phyloP scores from a whole-genome alignment of 1,284 basidiomycete genomes.

The Cutaneotrichosporon dermatis region DNA sequence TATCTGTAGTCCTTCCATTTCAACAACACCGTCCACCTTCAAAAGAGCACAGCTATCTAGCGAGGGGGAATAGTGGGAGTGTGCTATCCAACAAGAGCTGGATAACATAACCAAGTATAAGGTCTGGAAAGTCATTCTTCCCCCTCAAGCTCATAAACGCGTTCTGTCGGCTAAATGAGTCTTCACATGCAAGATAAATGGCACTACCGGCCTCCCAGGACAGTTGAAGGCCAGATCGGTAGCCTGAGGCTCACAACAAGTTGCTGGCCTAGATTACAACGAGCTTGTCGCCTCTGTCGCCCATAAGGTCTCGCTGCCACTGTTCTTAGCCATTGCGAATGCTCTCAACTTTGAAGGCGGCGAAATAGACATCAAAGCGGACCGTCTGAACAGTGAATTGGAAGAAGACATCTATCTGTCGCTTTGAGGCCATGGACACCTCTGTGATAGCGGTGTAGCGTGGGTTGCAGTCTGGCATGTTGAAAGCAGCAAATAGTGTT shows the following conservation, averaged over 20 bases:
- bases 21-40: neutral
- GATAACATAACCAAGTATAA: slow-evolving; percentile 21
- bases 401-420: slow-evolving; percentile 21
- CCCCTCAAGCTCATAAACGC: neutral
- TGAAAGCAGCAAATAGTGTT: no score
- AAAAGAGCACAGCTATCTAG: neutral
- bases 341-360: slow-evolving; percentile 24
- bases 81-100: slow-evolving; percentile 19
- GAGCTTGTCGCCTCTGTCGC: slow-evolving; percentile 22
- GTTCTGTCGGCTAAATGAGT: slow-evolving; percentile 10
- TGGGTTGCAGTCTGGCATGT: no score
- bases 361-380: slow-evolving; percentile 28
- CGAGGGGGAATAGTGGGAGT: slow-evolving; percentile 14
- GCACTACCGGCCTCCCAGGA: slow-evolving; percentile 9
- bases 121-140: slow-evolving; percentile 14
- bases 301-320: slow-evolving; percentile 24
- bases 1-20: no score
- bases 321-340: slow-evolving; percentile 24
- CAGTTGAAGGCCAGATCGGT: slow-evolving; percentile 19
- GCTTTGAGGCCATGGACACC: slow-evolving; percentile 19
- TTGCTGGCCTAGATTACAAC: slow-evolving; percentile 20
- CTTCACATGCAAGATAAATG: slow-evolving; percentile 16
- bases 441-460: no score
- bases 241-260: slow-evolving; percentile 14
- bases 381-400: slow-evolving; percentile 12